phyloP scores from a whole-genome alignment of 345 rosid species.

The Gossypium australe region DNA sequence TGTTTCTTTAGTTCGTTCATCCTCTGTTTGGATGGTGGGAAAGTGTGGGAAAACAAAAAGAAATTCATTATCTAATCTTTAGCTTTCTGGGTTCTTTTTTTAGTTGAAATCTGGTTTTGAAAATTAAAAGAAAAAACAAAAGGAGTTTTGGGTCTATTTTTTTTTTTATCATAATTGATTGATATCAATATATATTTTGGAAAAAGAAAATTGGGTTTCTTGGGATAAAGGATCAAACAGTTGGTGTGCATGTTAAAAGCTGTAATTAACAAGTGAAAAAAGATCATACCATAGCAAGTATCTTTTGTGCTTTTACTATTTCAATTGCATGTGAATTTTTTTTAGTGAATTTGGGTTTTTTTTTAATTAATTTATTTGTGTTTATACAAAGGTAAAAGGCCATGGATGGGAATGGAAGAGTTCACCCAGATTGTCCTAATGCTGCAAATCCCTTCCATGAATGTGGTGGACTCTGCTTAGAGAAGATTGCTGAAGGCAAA shows the following conservation, averaged over 20 bases:
- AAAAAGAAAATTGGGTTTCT: neutral
- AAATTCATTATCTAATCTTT: neutral
- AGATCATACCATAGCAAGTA: conserved; percentile 4
- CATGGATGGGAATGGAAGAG: conserved; percentile 37
- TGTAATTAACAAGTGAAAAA: neutral
- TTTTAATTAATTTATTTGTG: neutral
- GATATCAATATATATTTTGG: neutral
- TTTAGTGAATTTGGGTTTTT: neutral
- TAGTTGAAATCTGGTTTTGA: neutral
- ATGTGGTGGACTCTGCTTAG: neutral
- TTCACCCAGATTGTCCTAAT: conserved; percentile 41
- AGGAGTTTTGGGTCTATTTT: neutral
- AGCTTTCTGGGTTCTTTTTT: neutral
- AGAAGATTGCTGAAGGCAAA: conserved; percentile 1
- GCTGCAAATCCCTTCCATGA: conserved; percentile 57
- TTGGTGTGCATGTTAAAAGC: neutral
- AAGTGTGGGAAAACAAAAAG: neutral
- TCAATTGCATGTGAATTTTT: neutral
- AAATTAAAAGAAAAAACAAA: neutral
- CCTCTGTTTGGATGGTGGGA: neutral
- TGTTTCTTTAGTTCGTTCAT: neutral
- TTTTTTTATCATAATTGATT: too few species aligned
- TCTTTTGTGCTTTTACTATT: neutral
- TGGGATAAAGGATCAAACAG: neutral
- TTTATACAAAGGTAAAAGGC: neutral